These are phyloP conservation scores for Protomyces arabidopsidicola DNA, from an alignment of 1,139 yeast species.

Conservation along the genomic window DNA sequence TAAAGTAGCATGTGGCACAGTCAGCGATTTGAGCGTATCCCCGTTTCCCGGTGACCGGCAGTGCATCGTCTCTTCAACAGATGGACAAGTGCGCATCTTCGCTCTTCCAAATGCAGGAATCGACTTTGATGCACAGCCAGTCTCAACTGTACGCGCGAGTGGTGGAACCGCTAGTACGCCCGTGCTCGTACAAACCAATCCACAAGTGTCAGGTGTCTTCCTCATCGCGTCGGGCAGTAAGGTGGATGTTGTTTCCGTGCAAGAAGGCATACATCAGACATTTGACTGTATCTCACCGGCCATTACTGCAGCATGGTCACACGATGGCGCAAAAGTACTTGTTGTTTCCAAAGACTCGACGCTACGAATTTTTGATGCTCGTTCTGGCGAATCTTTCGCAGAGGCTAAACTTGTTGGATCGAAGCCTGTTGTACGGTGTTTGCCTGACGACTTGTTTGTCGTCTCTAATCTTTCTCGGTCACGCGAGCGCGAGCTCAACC, in stretches of 20 bases:
- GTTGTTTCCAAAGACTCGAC: conserved; percentile 8
- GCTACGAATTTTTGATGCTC: conserved; percentile 10
- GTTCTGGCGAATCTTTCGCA: neutral
- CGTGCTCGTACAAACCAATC: conserved; percentile 6
- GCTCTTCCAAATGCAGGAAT: neutral
- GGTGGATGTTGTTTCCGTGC: conserved; percentile 2
- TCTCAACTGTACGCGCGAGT: conserved; percentile 14
- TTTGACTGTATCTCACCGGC: conserved; percentile 1
- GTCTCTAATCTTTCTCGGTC: conserved; percentile 16
- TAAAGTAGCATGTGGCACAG: conserved; percentile 16
- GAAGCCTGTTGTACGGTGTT: conserved; percentile 10
- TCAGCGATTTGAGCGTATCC: conserved; percentile 15
- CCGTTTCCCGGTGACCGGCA: conserved; percentile 18
- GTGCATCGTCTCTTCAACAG: conserved; percentile 10
- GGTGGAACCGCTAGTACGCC: conserved; percentile 17
- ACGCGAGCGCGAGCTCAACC: conserved; percentile 18
- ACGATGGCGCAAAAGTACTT: conserved; percentile 2
- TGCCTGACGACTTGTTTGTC: conserved; percentile 14
- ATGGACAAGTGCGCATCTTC: conserved; percentile 15
- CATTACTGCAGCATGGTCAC: conserved; percentile 18
- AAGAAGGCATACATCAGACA: conserved; percentile 1
- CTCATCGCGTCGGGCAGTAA: conserved; percentile 16
- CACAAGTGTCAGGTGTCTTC: conserved; percentile 18
- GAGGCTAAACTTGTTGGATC: conserved; percentile 13
- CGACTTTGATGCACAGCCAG: conserved; percentile 1